Conservation (phyloP, 345 rosid species). For the Moricandia moricandioides region DNA sequence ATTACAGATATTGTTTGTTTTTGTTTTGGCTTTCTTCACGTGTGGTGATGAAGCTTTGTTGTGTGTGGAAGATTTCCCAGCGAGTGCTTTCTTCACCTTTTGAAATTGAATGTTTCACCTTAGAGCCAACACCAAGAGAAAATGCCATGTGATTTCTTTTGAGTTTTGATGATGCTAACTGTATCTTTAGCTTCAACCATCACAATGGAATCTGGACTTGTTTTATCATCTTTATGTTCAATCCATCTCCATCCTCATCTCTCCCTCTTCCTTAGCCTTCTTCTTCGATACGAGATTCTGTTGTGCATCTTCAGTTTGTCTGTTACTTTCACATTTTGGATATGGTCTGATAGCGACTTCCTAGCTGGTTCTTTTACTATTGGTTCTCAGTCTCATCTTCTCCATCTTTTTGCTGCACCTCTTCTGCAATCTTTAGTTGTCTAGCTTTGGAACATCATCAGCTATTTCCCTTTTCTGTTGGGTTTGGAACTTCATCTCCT, state of each 20-base stretch:
- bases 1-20: background rate
- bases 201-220: conserved; percentile 56
- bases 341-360: conserved; percentile 45
- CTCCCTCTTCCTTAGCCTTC: conserved; percentile 42
- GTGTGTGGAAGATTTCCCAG: conserved; percentile 72
- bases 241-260: conserved; percentile 49
- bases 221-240: conserved; percentile 50
- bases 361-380: conserved; percentile 36
- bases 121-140: conserved; percentile 79
- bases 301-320: conserved; percentile 23
- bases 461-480: conserved; percentile 34
- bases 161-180: conserved; percentile 46
- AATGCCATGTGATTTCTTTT: conserved; percentile 74
- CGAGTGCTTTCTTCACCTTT: conserved; percentile 90
- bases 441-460: conserved; percentile 27
- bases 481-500: background rate
- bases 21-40: conserved; percentile 16
- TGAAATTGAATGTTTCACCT: conserved; percentile 84
- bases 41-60: conserved; percentile 51
- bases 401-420: conserved; percentile 14
- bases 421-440: conserved; percentile 27
- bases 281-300: conserved; percentile 31
- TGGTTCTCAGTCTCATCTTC: conserved; percentile 40
- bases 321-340: conserved; percentile 38
- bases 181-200: conserved; percentile 65